Evolutionary conservation across 2,329 filamentous ascomycete genomes (phyloP).

Genomic region (Arthrobotrys sinensis): DNA sequence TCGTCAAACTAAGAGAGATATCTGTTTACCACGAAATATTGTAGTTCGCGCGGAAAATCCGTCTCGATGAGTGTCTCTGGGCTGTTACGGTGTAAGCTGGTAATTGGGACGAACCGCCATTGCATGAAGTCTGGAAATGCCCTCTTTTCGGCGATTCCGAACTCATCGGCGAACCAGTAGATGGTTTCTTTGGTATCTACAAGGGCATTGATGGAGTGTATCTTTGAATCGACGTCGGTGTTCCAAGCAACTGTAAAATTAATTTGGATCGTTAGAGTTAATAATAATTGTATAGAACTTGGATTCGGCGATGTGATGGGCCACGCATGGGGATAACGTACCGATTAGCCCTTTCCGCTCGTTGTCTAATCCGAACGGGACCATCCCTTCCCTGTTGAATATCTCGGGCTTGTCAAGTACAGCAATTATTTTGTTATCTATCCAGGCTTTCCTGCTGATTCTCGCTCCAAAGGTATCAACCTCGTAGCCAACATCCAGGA

Average conservation of each 20-base stretch:
- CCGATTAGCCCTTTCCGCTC: no score
- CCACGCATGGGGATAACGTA: no score
- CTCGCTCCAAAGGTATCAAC: not conserved
- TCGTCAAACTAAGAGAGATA: not conserved
- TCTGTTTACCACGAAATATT: conserved; percentile 11
- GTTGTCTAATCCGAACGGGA: not conserved
- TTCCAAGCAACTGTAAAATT: conserved; percentile 11
- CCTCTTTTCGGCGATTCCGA: not conserved
- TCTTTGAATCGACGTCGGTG: not conserved
- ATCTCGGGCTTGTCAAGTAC: not conserved
- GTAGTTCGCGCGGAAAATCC: not conserved
- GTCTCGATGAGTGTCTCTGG: not conserved
- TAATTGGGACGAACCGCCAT: conserved; percentile 22
- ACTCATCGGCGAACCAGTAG: not conserved
- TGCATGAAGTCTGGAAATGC: conserved; percentile 7
- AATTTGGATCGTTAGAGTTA: not conserved
- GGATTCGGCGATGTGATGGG: no score
- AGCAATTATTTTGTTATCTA: not conserved
- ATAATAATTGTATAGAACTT: no score
- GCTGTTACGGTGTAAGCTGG: not conserved
- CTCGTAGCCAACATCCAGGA: not conserved
- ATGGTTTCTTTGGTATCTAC: not conserved
- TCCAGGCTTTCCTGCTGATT: not conserved
- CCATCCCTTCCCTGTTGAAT: not conserved
- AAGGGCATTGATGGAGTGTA: not conserved